A percentile compares a stretch with the other conserved stretches of the same genome.
Evolutionary conservation across 2,329 filamentous ascomycete genomes (phyloP).

Genomic region (Penicillium sp.): DNA sequence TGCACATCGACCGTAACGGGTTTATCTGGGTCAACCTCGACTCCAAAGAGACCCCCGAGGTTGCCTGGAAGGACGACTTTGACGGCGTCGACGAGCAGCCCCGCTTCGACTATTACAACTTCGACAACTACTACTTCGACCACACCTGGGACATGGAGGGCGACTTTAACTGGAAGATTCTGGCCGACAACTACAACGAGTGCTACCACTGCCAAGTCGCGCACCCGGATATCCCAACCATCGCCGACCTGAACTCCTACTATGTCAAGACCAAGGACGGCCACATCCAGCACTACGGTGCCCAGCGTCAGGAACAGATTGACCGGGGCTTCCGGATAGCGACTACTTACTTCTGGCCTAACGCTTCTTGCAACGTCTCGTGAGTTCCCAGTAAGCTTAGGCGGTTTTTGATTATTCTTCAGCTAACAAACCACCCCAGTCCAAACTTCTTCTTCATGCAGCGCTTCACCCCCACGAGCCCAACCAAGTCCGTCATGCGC

Average conservation of each 20-base stretch:
- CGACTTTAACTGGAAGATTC: conserved; percentile 63
- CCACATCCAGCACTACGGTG: conserved; percentile 54
- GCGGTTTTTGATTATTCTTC: not conserved
- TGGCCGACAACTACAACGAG: conserved; percentile 66
- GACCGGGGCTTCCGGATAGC: conserved; percentile 27
- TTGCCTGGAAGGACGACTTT: conserved; percentile 58
- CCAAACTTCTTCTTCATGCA: conserved; percentile 66
- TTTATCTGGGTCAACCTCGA: conserved; percentile 64
- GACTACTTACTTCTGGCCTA: conserved; percentile 38
- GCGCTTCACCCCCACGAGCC: conserved; percentile 59
- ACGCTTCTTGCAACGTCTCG: conserved; percentile 39
- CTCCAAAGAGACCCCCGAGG: conserved; percentile 46
- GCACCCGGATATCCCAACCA: conserved; percentile 29
- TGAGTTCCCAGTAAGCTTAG: conserved; percentile 15
- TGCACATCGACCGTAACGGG: conserved; percentile 55
- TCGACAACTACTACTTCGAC: conserved; percentile 59
- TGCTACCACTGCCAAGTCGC: conserved; percentile 34
- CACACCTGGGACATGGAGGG: conserved; percentile 61
- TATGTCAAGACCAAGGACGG: conserved; percentile 51
- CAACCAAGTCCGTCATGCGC: conserved; percentile 57
- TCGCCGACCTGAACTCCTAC: conserved; percentile 61
- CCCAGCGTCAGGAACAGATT: conserved; percentile 23
- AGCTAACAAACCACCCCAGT: conserved; percentile 31
- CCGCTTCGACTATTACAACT: conserved; percentile 53
- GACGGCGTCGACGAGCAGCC: conserved; percentile 51